A percentile compares a stretch with the other conserved stretches of the same genome.
These are phyloP conservation scores for Lactarius psammicola DNA, from an alignment of 768 basidiomycete species.

Conservation along the genomic window DNA sequence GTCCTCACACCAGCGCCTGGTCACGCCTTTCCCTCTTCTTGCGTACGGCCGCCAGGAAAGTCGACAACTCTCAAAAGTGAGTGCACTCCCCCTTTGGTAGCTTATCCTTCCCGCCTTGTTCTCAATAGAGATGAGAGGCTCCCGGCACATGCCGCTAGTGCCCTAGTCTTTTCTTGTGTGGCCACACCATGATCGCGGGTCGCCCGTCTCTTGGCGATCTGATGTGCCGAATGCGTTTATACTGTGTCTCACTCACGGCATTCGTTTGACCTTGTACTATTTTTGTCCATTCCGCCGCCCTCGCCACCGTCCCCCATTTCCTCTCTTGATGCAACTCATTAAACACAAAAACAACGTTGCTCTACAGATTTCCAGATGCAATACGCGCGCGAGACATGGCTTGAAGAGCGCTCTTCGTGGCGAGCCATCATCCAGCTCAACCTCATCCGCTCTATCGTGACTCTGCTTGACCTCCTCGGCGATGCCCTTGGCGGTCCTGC, in stretches of 20 bases:
- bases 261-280: not conserved
- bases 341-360: not conserved
- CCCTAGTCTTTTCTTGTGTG: not conserved
- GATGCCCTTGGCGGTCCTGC: slow-evolving; percentile 38
- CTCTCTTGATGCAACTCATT: not conserved
- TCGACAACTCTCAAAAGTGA: slow-evolving; percentile 44
- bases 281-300: not conserved
- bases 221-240: not conserved
- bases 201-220: not conserved
- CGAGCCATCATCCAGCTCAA: slow-evolving; percentile 77
- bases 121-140: not conserved
- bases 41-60: slow-evolving; percentile 34
- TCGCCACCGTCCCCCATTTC: not conserved
- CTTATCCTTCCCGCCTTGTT: not conserved
- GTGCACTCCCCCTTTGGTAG: slow-evolving; percentile 15
- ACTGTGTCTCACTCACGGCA: not conserved
- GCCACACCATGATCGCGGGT: not conserved
- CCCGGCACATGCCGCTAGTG: not conserved
- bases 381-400: slow-evolving; percentile 62
- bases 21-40: not conserved
- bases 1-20: not conserved
- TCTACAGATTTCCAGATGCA: slow-evolving; percentile 67
- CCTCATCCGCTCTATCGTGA: slow-evolving; percentile 66
- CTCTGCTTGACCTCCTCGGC: slow-evolving; percentile 61
- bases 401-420: slow-evolving; percentile 69